Evolutionary conservation across 2,329 filamentous ascomycete species (phyloP).

Genomic region (Colletotrichum endophyticum): DNA sequence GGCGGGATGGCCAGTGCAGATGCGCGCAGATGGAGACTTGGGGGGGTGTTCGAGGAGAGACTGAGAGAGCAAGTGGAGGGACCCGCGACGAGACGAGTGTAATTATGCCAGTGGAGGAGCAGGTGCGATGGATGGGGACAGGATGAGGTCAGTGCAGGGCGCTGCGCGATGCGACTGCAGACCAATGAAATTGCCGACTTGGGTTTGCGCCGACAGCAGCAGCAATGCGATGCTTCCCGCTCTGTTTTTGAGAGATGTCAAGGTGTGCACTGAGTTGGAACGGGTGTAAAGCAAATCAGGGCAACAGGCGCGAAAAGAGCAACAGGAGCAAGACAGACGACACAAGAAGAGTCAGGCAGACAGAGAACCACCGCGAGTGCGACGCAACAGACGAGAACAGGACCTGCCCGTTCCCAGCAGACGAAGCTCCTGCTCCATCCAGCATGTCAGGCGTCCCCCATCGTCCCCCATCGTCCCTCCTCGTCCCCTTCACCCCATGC

Average conservation of each 20-base stretch:
- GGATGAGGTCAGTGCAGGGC: conserved; percentile 12
- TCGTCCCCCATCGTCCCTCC: not conserved
- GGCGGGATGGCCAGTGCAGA: not conserved
- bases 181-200: not conserved
- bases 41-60: not conserved
- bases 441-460: not conserved
- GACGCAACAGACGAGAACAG: not conserved
- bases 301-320: not conserved
- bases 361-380: not conserved
- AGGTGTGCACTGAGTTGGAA: too few species aligned
- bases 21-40: not conserved
- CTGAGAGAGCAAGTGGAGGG: not conserved
- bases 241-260: not conserved
- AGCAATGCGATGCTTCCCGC: not conserved
- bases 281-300: too few species aligned
- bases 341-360: not conserved
- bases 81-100: not conserved
- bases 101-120: conserved; percentile 9
- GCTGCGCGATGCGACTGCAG: not conserved
- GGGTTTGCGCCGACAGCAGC: not conserved
- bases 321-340: not conserved
- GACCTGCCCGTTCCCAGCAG: not conserved
- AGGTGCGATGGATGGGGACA: not conserved
- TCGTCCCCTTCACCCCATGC: not conserved
- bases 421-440: not conserved